Conservation (phyloP, 257 asterid species). For the Scutellaria minor region DNA sequence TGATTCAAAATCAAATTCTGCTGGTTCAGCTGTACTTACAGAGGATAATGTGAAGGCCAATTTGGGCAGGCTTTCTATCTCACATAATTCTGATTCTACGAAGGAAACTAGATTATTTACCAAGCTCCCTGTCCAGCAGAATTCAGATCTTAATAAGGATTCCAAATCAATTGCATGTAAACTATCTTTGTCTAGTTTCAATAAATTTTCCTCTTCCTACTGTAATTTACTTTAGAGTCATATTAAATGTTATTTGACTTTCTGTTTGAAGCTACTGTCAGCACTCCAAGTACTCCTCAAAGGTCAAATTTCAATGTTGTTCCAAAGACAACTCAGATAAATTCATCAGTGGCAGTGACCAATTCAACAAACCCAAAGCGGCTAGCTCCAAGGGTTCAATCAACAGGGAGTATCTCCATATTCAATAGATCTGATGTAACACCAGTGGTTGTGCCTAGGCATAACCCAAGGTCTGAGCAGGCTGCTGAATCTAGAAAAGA, state of each 20-base stretch:
- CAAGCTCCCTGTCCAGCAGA: constrained; percentile 72
- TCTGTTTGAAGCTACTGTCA: constrained; percentile 63
- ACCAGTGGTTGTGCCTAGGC: constrained; percentile 87
- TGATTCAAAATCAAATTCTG: constrained; percentile 66
- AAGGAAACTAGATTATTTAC: constrained; percentile 72
- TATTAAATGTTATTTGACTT: constrained; percentile 35
- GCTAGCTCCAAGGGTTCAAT: constrained; percentile 65
- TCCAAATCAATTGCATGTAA: constrained; percentile 73
- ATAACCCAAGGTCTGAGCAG: constrained; percentile 68
- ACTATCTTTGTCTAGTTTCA: constrained; percentile 37
- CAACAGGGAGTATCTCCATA: constrained; percentile 49
- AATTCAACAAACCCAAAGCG: constrained; percentile 62
- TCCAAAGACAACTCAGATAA: constrained; percentile 59
- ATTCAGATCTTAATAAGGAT: constrained; percentile 72
- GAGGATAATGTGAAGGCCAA: constrained; percentile 66
- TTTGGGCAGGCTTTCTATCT: constrained; percentile 77
- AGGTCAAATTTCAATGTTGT: constrained; percentile 56
- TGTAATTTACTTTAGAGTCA: constrained; percentile 4
- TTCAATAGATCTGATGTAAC: constrained; percentile 71
- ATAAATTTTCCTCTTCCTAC: background rate
- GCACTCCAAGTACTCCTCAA: constrained; percentile 78
- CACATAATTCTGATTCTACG: constrained; percentile 70
- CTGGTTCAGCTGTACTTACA: constrained; percentile 57
- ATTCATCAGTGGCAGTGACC: constrained; percentile 46
- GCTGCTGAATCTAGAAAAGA: constrained; percentile 79